A percentile compares a stretch with the other conserved stretches of the same genome.
Evolutionary conservation across 129 eudicot species (phyloP).

Genomic region (Deinandra increscens): DNA sequence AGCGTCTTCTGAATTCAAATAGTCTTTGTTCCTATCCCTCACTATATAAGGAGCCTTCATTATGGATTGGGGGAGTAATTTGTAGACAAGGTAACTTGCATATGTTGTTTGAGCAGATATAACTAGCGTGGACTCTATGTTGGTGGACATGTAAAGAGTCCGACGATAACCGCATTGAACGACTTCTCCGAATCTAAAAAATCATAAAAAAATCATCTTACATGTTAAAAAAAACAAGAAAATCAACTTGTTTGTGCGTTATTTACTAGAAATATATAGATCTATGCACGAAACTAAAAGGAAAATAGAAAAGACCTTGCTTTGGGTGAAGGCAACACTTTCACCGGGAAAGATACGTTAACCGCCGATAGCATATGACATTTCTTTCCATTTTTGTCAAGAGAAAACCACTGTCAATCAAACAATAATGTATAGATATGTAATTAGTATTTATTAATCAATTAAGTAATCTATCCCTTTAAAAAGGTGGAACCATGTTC

Average conservation of each 20-base stretch:
- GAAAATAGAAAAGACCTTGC: background rate
- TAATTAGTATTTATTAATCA: background rate
- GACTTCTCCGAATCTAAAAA: constrained; percentile 8
- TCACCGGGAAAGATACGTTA: too few relatives aligned
- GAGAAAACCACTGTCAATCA: constrained; percentile 13
- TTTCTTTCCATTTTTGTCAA: constrained; percentile 23
- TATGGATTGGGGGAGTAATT: too few relatives aligned
- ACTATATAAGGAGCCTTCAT: too few relatives aligned
- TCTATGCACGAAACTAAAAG: too few relatives aligned
- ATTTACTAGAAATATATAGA: too few relatives aligned
- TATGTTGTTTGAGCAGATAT: background rate
- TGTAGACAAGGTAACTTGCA: constrained; percentile 18
- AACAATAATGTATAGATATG: background rate
- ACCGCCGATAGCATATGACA: constrained; percentile 6
- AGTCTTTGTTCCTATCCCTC: too few relatives aligned
- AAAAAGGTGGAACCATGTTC: background rate
- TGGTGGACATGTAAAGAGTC: too few relatives aligned
- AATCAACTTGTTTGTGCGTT: background rate
- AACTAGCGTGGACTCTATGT: too few relatives aligned
- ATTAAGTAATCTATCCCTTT: background rate
- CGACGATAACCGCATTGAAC: too few relatives aligned
- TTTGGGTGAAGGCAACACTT: background rate
- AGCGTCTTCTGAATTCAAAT: background rate
- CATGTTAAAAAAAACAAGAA: background rate
- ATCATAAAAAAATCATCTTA: background rate